A percentile compares a stretch with the other conserved stretches of the same genome.
These are phyloP conservation scores for Infundibulicybe gibba DNA, from an alignment of 768 basidiomycete species.

Conservation along the genomic window DNA sequence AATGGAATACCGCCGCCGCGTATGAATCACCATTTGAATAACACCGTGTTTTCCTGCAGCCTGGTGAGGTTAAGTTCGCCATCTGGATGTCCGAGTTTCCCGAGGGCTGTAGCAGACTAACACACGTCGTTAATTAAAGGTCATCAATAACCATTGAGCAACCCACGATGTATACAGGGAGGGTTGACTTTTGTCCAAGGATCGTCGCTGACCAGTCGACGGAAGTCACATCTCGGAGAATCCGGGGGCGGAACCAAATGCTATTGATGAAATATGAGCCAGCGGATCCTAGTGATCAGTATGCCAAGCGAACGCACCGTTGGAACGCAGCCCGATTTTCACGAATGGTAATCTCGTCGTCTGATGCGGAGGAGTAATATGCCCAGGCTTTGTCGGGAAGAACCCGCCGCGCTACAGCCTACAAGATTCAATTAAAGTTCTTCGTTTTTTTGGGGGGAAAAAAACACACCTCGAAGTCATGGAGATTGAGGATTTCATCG, in stretches of 20 bases:
- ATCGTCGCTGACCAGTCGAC: slow-evolving; percentile 88
- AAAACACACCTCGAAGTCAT: slow-evolving; percentile 82
- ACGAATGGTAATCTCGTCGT: slow-evolving; percentile 88
- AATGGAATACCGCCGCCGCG: not conserved
- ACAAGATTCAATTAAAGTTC: not conserved
- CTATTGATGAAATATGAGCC: slow-evolving; percentile 21
- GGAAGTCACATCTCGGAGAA: slow-evolving; percentile 78
- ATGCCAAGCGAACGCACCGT: slow-evolving; percentile 39
- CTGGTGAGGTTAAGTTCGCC: slow-evolving; percentile 92
- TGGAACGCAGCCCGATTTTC: slow-evolving; percentile 94
- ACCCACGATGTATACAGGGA: slow-evolving; percentile 80
- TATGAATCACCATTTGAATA: slow-evolving; percentile 41
- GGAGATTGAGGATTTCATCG: slow-evolving; percentile 80
- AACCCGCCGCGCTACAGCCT: slow-evolving; percentile 83
- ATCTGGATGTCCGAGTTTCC: slow-evolving; percentile 94
- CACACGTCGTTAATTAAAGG: not conserved
- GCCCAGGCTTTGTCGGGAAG: slow-evolving; percentile 93
- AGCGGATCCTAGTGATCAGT: not conserved
- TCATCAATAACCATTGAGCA: not conserved
- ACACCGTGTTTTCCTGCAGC: slow-evolving; percentile 77
- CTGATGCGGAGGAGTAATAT: slow-evolving; percentile 94
- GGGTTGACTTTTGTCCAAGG: slow-evolving; percentile 66
- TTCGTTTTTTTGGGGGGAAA: not conserved
- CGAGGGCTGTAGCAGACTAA: slow-evolving; percentile 75
- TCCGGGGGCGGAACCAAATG: slow-evolving; percentile 90